Evolutionary conservation across 441 rosid genomes (phyloP).

Genomic region (Biscutella auriculata): DNA sequence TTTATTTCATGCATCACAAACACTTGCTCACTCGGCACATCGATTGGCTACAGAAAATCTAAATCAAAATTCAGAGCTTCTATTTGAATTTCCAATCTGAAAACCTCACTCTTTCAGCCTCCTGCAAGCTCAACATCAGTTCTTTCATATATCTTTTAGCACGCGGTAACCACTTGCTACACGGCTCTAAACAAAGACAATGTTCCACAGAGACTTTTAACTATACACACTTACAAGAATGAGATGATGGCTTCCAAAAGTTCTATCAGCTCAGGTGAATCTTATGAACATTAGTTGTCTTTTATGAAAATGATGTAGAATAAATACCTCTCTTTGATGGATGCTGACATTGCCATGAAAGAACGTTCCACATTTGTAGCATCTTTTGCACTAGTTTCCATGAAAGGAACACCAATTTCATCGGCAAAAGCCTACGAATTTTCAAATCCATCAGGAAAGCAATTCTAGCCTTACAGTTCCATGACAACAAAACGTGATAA

Average conservation of each 20-base stretch:
- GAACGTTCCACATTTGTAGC: slow-evolving; percentile 46
- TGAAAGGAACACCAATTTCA: slow-evolving; percentile 49
- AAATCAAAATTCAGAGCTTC: not conserved
- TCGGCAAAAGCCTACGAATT: slow-evolving; percentile 39
- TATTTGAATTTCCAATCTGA: not conserved
- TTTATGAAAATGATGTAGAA: not conserved
- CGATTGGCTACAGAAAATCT: not conserved
- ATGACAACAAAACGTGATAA: not conserved
- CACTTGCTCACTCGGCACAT: not conserved
- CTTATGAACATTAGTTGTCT: not conserved
- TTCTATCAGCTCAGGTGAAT: not conserved
- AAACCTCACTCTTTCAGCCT: too few relatives aligned
- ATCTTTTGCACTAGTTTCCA: slow-evolving; percentile 56
- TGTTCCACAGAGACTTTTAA: too few relatives aligned
- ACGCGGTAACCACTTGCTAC: not conserved
- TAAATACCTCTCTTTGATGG: slow-evolving; percentile 37
- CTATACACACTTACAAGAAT: not conserved
- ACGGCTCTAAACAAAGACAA: too few relatives aligned
- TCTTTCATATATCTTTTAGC: not conserved
- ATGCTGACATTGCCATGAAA: slow-evolving; percentile 51
- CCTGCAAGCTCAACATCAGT: not conserved
- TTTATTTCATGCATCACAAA: not conserved
- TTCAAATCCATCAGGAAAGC: not conserved
- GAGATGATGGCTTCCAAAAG: not conserved
- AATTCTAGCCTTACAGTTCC: not conserved